Conservation (phyloP, 768 basidiomycete species). For the Amanita rubescens region DNA sequence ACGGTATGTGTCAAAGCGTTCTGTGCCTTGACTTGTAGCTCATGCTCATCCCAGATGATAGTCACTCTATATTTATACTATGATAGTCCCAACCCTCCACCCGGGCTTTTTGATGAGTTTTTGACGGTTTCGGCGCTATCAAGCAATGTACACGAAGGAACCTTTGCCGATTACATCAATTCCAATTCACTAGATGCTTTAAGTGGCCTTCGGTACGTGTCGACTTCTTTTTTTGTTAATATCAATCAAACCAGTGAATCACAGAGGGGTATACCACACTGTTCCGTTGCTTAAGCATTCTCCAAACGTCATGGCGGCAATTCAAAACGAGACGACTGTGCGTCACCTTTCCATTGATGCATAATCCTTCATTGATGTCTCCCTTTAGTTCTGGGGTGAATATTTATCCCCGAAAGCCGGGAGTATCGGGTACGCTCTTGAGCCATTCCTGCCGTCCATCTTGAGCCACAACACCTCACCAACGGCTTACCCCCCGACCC, state of each 20-base stretch:
- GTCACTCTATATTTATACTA: constrained; percentile 30
- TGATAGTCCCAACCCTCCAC: too few species aligned
- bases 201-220: constrained; percentile 8
- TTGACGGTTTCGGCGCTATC: constrained; percentile 33
- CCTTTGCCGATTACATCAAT: constrained; percentile 27
- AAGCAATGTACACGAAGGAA: too few species aligned
- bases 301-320: too few species aligned
- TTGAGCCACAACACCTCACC: background rate
- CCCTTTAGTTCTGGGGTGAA: background rate
- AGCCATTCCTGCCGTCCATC: background rate
- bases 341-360: constrained; percentile 3
- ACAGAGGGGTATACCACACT: constrained; percentile 20
- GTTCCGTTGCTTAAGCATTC: too few species aligned
- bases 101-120: too few species aligned
- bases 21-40: background rate
- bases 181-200: constrained; percentile 23
- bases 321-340: constrained; percentile 30
- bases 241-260: constrained; percentile 10
- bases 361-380: background rate
- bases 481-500: too few species aligned
- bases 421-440: background rate
- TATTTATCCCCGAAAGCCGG: background rate
- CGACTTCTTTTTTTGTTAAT: constrained; percentile 3
- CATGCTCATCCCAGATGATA: background rate
- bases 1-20: constrained; percentile 20